Evolutionary conservation across 1,284 basidiomycete genomes (phyloP).

Genomic region (Bondarzewia mesenterica): DNA sequence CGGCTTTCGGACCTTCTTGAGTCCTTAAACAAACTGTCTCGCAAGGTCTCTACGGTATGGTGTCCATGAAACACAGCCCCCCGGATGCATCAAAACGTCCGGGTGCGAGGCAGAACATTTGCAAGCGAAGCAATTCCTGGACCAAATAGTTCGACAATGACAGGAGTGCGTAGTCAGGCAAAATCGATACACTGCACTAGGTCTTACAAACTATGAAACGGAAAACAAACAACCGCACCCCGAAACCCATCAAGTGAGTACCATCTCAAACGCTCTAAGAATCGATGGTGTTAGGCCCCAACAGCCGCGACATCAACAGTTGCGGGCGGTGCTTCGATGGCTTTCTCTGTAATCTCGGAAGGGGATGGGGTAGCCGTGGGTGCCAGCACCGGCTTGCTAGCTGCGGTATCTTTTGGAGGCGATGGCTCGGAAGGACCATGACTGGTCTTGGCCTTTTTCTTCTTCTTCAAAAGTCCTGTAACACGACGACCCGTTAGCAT

Average conservation of each 20-base stretch:
- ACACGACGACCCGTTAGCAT: constrained; percentile 7
- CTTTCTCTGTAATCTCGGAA: neutral
- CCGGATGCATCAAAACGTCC: too few species aligned
- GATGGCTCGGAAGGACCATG: constrained; percentile 22
- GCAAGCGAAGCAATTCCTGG: too few species aligned
- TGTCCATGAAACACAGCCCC: too few species aligned
- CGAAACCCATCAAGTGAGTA: neutral
- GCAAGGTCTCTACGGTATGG: too few species aligned
- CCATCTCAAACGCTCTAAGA: neutral
- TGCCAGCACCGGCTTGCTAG: neutral
- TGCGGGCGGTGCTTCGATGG: neutral
- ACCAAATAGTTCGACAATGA: too few species aligned
- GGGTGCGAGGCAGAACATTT: too few species aligned
- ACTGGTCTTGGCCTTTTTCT: constrained; percentile 69
- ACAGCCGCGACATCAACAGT: neutral
- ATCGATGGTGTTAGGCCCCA: neutral
- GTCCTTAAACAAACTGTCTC: too few species aligned
- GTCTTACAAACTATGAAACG: too few species aligned
- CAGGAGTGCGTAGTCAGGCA: too few species aligned
- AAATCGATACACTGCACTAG: too few species aligned
- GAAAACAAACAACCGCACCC: too few species aligned
- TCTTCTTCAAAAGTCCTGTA: constrained; percentile 73
- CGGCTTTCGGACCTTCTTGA: too few species aligned
- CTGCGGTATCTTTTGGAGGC: constrained; percentile 7
- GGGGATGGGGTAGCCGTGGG: neutral